phyloP scores from a whole-genome alignment of 164 flowering plant genomes.

The Tetrastigma voinierianum region DNA sequence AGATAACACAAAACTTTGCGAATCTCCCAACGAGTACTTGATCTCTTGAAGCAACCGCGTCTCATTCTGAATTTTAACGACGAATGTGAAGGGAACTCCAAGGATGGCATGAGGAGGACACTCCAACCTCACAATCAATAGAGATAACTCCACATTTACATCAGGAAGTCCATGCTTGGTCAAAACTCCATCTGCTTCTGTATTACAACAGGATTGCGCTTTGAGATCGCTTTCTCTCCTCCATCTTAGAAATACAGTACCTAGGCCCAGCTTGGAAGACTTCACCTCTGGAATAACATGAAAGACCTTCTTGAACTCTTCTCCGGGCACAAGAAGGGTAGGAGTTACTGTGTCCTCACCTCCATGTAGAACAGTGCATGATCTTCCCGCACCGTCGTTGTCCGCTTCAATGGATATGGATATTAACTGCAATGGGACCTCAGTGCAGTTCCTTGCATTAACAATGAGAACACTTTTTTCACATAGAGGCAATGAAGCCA shows the following conservation, averaged over 20 bases:
- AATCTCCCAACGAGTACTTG: slow-evolving; percentile 65
- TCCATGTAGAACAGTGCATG: slow-evolving; percentile 35
- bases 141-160: slow-evolving; percentile 64
- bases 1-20: slow-evolving; percentile 73
- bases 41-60: slow-evolving; percentile 82
- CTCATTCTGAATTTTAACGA: slow-evolving; percentile 59
- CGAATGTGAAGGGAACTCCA: slow-evolving; percentile 81
- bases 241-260: slow-evolving; percentile 72
- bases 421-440: slow-evolving; percentile 63
- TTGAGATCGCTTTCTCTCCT: slow-evolving; percentile 38
- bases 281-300: slow-evolving; percentile 46
- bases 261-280: slow-evolving; percentile 40
- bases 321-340: slow-evolving; percentile 66
- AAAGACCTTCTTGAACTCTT: slow-evolving; percentile 80
- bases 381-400: slow-evolving; percentile 24
- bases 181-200: slow-evolving; percentile 31
- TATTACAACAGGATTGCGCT: slow-evolving; percentile 16
- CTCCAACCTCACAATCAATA: slow-evolving; percentile 61
- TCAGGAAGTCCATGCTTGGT: slow-evolving; percentile 74
- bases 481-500: slow-evolving; percentile 48
- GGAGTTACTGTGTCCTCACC: slow-evolving; percentile 28
- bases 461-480: slow-evolving; percentile 63
- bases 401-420: slow-evolving; percentile 63
- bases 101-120: slow-evolving; percentile 88
- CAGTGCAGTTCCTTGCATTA: slow-evolving; percentile 70